Percentiles rank a stretch among this genome's conserved stretches.
These are phyloP conservation scores for Exophiala spinifera DNA, from an alignment of 2,329 filamentous ascomycete species.

Conservation along the genomic window DNA sequence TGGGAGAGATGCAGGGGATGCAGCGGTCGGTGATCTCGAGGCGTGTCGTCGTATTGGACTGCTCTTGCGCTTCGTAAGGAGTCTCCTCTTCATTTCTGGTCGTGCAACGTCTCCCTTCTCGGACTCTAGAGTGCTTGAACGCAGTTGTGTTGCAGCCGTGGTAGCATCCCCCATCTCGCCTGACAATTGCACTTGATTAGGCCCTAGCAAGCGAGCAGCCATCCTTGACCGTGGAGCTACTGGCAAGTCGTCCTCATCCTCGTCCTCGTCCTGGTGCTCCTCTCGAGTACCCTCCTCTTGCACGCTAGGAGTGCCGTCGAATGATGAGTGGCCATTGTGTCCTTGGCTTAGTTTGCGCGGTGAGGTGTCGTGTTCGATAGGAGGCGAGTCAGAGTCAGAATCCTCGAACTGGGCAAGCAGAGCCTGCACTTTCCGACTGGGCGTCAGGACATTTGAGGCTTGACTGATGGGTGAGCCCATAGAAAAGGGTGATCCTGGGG, in stretches of 20 bases:
- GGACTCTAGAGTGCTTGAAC: not conserved
- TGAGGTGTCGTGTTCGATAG: too few relatives aligned
- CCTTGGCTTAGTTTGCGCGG: too few relatives aligned
- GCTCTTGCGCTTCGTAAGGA: constrained; percentile 34
- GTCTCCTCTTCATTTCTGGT: constrained; percentile 33
- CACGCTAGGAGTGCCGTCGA: too few relatives aligned
- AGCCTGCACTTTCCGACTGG: constrained; percentile 48
- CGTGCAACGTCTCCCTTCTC: constrained; percentile 31
- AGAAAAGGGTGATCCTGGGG: constrained; percentile 11
- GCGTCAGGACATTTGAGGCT: constrained; percentile 22
- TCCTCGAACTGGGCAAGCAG: constrained; percentile 50
- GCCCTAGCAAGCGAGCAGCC: constrained; percentile 60
- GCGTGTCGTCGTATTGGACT: constrained; percentile 30
- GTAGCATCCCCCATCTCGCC: constrained; percentile 9
- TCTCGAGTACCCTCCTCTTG: constrained; percentile 30
- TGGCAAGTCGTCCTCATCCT: constrained; percentile 45
- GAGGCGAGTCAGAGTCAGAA: constrained; percentile 41
- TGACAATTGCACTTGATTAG: not conserved
- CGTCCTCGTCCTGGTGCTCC: constrained; percentile 15
- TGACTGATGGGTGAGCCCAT: constrained; percentile 9
- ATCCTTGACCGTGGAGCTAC: constrained; percentile 61
- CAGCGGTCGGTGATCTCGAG: constrained; percentile 36
- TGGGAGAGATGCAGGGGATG: constrained; percentile 48
- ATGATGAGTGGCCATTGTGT: not conserved
- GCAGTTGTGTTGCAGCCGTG: not conserved